Conservation (phyloP, 345 rosid species). For the Citrus trifoliata region DNA sequence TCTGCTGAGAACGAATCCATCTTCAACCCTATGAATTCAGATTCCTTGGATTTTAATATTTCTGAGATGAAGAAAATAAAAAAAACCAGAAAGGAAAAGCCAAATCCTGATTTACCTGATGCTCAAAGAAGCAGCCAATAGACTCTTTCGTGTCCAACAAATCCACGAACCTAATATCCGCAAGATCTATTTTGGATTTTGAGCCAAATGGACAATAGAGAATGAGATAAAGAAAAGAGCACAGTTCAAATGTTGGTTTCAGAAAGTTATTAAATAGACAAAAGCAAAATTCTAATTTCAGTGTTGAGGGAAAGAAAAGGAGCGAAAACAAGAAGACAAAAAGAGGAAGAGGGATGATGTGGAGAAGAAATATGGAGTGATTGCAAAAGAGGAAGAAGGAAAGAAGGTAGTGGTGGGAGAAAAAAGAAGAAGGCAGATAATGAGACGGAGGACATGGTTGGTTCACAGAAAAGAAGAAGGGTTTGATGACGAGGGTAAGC, state of each 20-base stretch:
- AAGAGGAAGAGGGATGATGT: slow-evolving; percentile 93
- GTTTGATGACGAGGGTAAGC: slow-evolving; percentile 86
- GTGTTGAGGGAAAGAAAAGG: slow-evolving; percentile 7
- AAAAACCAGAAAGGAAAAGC: slow-evolving; percentile 18
- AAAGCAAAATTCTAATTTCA: neutral
- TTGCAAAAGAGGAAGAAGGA: slow-evolving; percentile 14
- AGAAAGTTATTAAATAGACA: slow-evolving; percentile 4
- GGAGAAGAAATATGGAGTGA: slow-evolving; percentile 55
- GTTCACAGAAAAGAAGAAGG: slow-evolving; percentile 47
- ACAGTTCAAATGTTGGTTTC: neutral
- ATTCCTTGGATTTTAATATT: slow-evolving; percentile 2
- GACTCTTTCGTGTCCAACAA: slow-evolving; percentile 23
- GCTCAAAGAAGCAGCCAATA: slow-evolving; percentile 1
- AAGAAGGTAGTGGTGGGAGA: slow-evolving; percentile 46
- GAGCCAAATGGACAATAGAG: neutral
- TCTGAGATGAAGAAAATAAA: slow-evolving; percentile 16
- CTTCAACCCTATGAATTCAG: neutral
- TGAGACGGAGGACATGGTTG: slow-evolving; percentile 40
- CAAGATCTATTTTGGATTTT: slow-evolving; percentile 17
- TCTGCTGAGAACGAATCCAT: neutral
- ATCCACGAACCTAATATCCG: slow-evolving; percentile 12
- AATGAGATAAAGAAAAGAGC: neutral
- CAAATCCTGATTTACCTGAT: neutral
- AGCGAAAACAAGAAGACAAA: slow-evolving; percentile 39
- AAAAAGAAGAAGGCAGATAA: slow-evolving; percentile 75